Evolutionary conservation across 202 grass and related monocot species (phyloP).

Genomic region (Elaeis oleifera): DNA sequence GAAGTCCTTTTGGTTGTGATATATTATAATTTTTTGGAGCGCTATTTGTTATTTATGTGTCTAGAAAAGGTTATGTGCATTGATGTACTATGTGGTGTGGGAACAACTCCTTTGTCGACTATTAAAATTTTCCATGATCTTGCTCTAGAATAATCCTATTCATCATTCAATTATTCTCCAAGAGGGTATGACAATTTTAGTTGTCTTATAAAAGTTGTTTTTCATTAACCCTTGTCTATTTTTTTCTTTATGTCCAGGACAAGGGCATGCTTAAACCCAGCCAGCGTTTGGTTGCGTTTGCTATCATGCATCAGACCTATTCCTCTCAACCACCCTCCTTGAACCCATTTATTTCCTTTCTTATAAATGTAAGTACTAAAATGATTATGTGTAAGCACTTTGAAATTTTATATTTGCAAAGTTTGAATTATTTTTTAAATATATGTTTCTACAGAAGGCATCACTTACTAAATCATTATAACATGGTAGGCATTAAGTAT

Average conservation of each 20-base stretch:
- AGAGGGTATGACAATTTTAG: conserved; percentile 15
- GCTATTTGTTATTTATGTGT: too few species aligned
- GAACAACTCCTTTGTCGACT: too few species aligned
- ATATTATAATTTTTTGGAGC: too few species aligned
- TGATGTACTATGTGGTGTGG: too few species aligned
- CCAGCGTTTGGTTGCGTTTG: conserved; percentile 84
- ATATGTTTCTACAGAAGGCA: too few species aligned
- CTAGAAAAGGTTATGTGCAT: too few species aligned
- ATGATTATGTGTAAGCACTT: too few species aligned
- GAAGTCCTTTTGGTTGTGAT: too few species aligned
- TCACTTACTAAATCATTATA: too few species aligned
- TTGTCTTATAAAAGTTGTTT: not conserved
- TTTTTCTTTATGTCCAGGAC: conserved; percentile 46
- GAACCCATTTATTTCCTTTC: conserved; percentile 68
- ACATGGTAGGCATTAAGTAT: too few species aligned
- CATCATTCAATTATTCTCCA: not conserved
- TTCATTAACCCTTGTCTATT: conserved; percentile 5
- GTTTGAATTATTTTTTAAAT: too few species aligned
- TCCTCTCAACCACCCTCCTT: conserved; percentile 40
- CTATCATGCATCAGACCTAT: conserved; percentile 64
- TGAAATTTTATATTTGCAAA: too few species aligned
- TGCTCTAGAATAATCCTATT: not conserved
- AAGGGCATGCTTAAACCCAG: conserved; percentile 65
- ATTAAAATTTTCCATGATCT: not conserved
- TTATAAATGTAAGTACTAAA: conserved; percentile 65